Conservation (phyloP, 2,329 filamentous ascomycete genomes). For the Magnaporthiopsis rhizophila region DNA sequence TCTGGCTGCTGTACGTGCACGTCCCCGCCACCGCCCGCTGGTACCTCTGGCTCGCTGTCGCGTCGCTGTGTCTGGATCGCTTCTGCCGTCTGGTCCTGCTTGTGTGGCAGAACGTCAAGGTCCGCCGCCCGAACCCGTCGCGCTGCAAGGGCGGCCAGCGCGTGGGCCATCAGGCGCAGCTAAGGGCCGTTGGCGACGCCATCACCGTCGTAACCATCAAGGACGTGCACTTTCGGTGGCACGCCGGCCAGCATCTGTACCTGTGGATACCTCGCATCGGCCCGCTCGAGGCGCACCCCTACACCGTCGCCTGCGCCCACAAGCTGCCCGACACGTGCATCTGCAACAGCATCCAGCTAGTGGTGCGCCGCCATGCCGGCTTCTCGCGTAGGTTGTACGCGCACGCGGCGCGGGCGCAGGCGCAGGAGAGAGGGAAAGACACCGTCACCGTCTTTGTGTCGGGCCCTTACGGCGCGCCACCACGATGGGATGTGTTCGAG, state of each 20-base stretch:
- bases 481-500: conserved; percentile 50
- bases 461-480: conserved; percentile 49
- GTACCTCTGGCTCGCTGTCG: conserved; percentile 60
- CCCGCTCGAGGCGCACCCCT: conserved; percentile 48
- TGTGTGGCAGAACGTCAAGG: conserved; percentile 43
- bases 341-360: conserved; percentile 52
- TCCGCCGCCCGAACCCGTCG: conserved; percentile 28
- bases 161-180: conserved; percentile 44
- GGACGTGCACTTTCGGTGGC: conserved; percentile 51
- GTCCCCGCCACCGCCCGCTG: conserved; percentile 50
- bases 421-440: conserved; percentile 16
- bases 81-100: conserved; percentile 40
- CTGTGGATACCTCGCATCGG: conserved; percentile 51
- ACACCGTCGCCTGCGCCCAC: conserved; percentile 52
- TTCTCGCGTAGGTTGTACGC: conserved; percentile 48
- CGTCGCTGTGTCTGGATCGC: conserved; percentile 54
- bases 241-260: conserved; percentile 53
- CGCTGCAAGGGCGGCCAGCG: conserved; percentile 38
- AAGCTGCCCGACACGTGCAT: conserved; percentile 41
- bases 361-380: conserved; percentile 46
- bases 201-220: conserved; percentile 53
- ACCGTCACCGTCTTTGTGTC: conserved; percentile 39
- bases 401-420: conserved; percentile 31
- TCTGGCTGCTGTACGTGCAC: conserved; percentile 57
- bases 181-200: conserved; percentile 39